phyloP scores from a whole-genome alignment of 805 yeast genomes.

The Kregervanrija fluxuum region DNA sequence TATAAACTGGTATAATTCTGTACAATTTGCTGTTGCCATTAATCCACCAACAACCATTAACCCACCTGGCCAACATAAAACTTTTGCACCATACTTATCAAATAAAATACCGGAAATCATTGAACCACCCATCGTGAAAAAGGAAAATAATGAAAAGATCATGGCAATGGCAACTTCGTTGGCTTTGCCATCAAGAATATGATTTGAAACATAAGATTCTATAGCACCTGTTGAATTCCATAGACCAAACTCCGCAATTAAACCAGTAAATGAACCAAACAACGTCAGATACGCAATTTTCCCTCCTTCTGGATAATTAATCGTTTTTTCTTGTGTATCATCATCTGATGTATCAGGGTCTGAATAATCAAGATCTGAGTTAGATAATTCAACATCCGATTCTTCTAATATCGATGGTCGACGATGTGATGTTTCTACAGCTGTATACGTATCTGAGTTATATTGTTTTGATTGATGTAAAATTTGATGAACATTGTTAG shows the following conservation, averaged over 20 bases:
- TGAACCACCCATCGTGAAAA: constrained; percentile 34
- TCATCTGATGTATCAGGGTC: not conserved
- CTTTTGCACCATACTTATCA: constrained; percentile 38
- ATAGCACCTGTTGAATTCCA: constrained; percentile 61
- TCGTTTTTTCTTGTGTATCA: constrained; percentile 3
- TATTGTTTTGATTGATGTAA: not conserved
- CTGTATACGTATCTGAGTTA: not conserved
- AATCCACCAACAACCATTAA: constrained; percentile 31
- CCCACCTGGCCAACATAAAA: constrained; percentile 31
- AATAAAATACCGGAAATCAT: constrained; percentile 39
- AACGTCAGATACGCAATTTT: constrained; percentile 33
- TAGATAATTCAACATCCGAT: not conserved
- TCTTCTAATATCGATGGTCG: not conserved
- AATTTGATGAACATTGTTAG: not conserved
- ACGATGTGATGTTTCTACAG: not conserved
- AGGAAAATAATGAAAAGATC: constrained; percentile 55
- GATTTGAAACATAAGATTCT: constrained; percentile 51
- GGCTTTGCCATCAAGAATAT: constrained; percentile 39
- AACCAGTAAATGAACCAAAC: constrained; percentile 52
- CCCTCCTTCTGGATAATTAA: constrained; percentile 58
- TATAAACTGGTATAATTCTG: constrained; percentile 41
- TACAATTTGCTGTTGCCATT: constrained; percentile 38
- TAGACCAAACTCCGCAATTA: constrained; percentile 54
- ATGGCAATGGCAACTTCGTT: constrained; percentile 50
- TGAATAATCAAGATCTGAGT: not conserved